These are phyloP conservation scores for Talaromyces sp. DNA, from an alignment of 2,329 filamentous ascomycete species.

Conservation along the genomic window DNA sequence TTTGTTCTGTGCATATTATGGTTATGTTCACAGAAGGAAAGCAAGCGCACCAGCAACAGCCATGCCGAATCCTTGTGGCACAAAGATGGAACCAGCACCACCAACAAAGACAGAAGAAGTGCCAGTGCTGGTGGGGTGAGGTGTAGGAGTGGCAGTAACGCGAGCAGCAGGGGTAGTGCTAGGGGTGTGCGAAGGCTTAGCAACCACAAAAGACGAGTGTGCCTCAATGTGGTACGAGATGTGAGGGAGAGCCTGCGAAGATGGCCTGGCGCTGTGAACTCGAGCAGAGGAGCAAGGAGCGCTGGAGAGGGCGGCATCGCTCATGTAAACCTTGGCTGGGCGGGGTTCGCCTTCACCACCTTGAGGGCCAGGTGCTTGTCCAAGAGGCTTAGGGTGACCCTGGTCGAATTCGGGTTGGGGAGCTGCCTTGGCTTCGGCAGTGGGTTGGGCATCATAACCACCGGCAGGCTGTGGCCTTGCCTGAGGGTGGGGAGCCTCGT, in stretches of 20 bases:
- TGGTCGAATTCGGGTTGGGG: not conserved
- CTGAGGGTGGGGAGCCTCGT: not conserved
- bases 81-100: slow-evolving; percentile 2
- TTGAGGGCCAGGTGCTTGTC: not conserved
- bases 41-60: slow-evolving; percentile 11
- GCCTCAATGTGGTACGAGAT: not conserved
- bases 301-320: not conserved
- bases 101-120: slow-evolving; percentile 4
- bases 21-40: slow-evolving; percentile 10
- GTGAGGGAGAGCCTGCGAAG: not conserved
- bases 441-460: not conserved
- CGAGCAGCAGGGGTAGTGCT: not conserved
- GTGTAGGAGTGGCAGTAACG: not conserved
- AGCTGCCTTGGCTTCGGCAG: not conserved
- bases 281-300: not conserved
- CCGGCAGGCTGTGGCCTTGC: not conserved
- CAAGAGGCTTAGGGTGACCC: not conserved
- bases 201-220: not conserved
- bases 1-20: not conserved
- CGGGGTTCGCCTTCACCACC: not conserved
- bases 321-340: not conserved
- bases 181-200: not conserved
- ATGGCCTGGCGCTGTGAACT: not conserved
- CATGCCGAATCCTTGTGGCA: slow-evolving; percentile 6
- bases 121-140: not conserved